Evolutionary conservation across 768 basidiomycete genomes (phyloP).

Genomic region (Mycena amicta): DNA sequence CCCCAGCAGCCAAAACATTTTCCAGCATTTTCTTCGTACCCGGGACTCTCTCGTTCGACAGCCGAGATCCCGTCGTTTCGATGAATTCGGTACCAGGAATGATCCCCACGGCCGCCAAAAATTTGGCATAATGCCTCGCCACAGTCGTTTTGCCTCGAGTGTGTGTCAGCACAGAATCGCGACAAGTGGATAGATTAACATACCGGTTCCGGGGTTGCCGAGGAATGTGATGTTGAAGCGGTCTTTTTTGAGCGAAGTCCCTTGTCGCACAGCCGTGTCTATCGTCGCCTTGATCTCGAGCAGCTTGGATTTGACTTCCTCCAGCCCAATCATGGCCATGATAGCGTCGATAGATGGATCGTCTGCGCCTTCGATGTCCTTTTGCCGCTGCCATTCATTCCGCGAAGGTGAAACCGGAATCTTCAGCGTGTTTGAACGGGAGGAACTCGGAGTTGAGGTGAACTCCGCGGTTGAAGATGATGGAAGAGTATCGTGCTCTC

Average conservation of each 20-base stretch:
- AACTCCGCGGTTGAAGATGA: no score
- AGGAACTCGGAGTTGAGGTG: conserved; percentile 4
- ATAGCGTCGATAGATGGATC: conserved; percentile 62
- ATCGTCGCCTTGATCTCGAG: conserved; percentile 63
- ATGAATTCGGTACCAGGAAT: conserved; percentile 55
- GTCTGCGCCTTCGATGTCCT: conserved; percentile 51
- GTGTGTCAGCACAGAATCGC: not conserved
- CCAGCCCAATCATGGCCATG: conserved; percentile 73
- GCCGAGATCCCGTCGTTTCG: conserved; percentile 64
- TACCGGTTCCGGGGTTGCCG: conserved; percentile 78
- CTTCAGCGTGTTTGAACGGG: not conserved
- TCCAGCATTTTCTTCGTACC: conserved; percentile 55
- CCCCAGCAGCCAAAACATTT: conserved; percentile 50
- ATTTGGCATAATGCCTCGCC: conserved; percentile 63
- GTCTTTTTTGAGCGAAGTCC: conserved; percentile 51
- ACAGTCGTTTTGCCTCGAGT: conserved; percentile 68
- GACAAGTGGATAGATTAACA: conserved; percentile 11
- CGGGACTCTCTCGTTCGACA: conserved; percentile 59
- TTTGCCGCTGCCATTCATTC: conserved; percentile 60
- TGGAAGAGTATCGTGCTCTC: not conserved
- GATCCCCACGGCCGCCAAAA: conserved; percentile 56
- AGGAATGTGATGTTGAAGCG: conserved; percentile 64
- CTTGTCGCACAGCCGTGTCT: conserved; percentile 57
- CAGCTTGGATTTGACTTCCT: conserved; percentile 62
- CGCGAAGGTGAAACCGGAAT: conserved; percentile 37